Percentiles rank a stretch among this genome's conserved stretches.
phyloP scores from a whole-genome alignment of 2,329 filamentous ascomycete species.

The Chaetomium olivaceum region DNA sequence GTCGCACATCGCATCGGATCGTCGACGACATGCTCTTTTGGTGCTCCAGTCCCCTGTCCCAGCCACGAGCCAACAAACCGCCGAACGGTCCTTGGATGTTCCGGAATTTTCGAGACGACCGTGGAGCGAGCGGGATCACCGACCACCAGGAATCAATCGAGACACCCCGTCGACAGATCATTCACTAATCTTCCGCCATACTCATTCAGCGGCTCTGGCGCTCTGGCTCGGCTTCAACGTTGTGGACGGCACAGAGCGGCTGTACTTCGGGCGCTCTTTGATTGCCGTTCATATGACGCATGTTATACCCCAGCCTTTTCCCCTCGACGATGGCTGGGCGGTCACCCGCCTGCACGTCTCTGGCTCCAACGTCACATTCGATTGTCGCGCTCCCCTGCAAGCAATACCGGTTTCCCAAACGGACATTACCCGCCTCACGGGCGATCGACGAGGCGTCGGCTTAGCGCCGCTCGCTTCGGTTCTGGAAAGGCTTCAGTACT shows the following conservation, averaged over 20 bases:
- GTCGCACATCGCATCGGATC: background rate
- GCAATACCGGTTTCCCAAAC: slow-evolving; percentile 33
- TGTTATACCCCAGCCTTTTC: slow-evolving; percentile 24
- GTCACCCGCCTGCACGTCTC: slow-evolving; percentile 15
- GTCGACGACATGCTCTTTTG: background rate
- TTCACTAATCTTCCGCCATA: background rate
- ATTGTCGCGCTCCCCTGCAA: slow-evolving; percentile 25
- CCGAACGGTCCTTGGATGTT: background rate
- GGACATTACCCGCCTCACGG: slow-evolving; percentile 33
- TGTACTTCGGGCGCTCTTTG: slow-evolving; percentile 39
- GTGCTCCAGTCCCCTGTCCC: background rate
- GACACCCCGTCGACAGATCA: background rate
- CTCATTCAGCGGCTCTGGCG: background rate
- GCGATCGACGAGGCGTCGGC: slow-evolving; percentile 36
- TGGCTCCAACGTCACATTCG: slow-evolving; percentile 26
- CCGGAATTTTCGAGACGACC: slow-evolving; percentile 11
- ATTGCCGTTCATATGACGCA: slow-evolving; percentile 35
- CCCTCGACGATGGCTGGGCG: background rate
- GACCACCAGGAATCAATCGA: background rate
- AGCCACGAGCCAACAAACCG: background rate
- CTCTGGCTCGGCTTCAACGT: background rate
- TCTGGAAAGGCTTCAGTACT: slow-evolving; percentile 23
- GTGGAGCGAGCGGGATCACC: background rate
- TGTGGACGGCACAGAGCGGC: slow-evolving; percentile 33
- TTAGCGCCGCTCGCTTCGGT: slow-evolving; percentile 35